Evolutionary conservation across 441 rosid species (phyloP), one percentile per base, ranked within the genome.

Genomic region (Flueggea neowawraea): DNA sequence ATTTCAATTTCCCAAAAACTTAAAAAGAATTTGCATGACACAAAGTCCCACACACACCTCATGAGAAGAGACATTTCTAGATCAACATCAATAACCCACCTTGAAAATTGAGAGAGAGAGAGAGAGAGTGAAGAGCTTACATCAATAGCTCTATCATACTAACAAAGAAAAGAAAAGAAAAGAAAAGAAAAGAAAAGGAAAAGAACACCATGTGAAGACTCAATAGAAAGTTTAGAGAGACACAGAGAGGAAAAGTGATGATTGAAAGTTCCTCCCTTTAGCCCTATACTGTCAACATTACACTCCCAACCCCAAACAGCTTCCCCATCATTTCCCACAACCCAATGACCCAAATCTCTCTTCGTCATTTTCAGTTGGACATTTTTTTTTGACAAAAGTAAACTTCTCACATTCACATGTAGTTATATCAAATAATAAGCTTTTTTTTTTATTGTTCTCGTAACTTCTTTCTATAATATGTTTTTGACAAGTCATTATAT

Each of bases 291-390:
- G 28, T 22, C 13, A 63, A 17, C 33, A 53, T 54, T 41, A 22
- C 28, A 22, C 28, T 22, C 28, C 28, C 28, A 22, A 22, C 61
- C n/a, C 63, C 61, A 62, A 59, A 61, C 41, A 36, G 6, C 41
- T 36, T 36, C 63, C 56, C 79, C 78, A 67, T 77, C 82, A 70
- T 73, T 80, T 64, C 67, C 79, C 76, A 73, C 71, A 63, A 60
- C 58, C 75, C 78, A 63, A 66, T 56, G 75, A 66, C 28, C 76
- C 82, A 14, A 4, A 8, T 5, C 81, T 55, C 78, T 13, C 55
- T 52, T 70, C 81, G 78, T 73, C 76, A 76, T 78, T 80, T 78
- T 76, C 76, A 60, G 60, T 70, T 65, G 54, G 79, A 77, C 78
- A 63, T 70, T 49, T 55, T 32, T n/a, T 69, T 52, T 44, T 0